phyloP scores from a whole-genome alignment of 345 rosid species.

The Salix purpurea region DNA sequence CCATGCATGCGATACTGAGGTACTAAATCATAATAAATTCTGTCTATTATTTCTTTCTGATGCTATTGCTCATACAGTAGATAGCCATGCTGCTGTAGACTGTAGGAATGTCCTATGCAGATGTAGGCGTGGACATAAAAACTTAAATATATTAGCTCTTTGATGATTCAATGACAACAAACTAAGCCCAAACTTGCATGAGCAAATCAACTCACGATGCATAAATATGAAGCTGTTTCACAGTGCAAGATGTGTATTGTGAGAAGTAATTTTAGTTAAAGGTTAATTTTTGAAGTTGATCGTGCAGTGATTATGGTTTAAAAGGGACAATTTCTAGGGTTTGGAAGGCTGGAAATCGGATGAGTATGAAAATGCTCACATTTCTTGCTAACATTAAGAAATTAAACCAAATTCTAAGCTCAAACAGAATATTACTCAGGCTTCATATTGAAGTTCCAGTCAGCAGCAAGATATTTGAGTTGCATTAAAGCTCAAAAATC shows the following conservation, averaged over 20 bases:
- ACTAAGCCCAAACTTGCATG: not conserved
- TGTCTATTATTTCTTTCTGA: not conserved
- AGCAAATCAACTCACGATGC: not conserved
- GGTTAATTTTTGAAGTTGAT: not conserved
- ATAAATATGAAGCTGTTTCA: not conserved
- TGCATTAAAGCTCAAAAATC: not conserved
- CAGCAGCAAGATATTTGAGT: not conserved
- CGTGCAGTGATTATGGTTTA: not conserved
- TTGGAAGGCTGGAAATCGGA: not conserved
- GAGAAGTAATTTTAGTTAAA: not conserved
- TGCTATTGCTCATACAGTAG: constrained; percentile 6
- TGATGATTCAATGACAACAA: not conserved
- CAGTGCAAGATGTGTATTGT: not conserved
- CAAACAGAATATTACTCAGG: not conserved
- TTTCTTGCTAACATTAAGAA: not conserved
- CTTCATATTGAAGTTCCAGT: not conserved
- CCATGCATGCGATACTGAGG: constrained; percentile 97
- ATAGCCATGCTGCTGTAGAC: not conserved
- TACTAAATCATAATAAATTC: constrained; percentile 11
- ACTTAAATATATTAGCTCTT: not conserved
- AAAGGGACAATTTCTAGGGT: not conserved
- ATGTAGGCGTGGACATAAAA: not conserved
- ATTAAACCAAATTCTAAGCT: not conserved
- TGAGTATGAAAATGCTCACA: not conserved
- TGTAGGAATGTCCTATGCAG: not conserved